These are phyloP conservation scores for Cryptosporidium muris DNA, from an alignment of 169 alveolate genomes.

Conservation along the genomic window DNA sequence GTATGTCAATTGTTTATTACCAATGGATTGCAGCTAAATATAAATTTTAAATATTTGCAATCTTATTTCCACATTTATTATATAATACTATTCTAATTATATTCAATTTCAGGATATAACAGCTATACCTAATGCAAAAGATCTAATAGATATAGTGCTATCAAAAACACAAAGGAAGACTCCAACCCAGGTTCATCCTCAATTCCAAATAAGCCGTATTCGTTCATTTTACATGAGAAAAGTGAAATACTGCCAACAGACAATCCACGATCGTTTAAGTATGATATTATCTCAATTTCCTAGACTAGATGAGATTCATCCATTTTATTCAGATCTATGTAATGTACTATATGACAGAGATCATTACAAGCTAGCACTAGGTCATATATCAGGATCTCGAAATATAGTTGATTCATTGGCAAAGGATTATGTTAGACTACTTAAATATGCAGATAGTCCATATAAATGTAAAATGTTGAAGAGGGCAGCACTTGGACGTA, in stretches of 20 bases:
- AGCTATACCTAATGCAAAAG: slow-evolving; percentile 91
- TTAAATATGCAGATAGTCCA: slow-evolving; percentile 96
- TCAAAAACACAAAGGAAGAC: slow-evolving; percentile 99
- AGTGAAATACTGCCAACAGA: slow-evolving; percentile 95
- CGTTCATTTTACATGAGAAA: slow-evolving; percentile 99
- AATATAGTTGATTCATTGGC: slow-evolving; percentile 92
- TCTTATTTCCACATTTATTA: neutral
- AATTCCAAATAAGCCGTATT: slow-evolving; percentile 96
- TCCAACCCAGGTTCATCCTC: slow-evolving; percentile 99
- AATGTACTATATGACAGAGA: slow-evolving; percentile 98
- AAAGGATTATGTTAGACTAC: slow-evolving; percentile 95
- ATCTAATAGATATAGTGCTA: slow-evolving; percentile 91
- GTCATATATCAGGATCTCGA: slow-evolving; percentile 94
- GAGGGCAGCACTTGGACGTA: slow-evolving; percentile 98
- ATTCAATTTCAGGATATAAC: slow-evolving; percentile 86
- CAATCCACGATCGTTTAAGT: slow-evolving; percentile 92
- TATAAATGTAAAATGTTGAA: slow-evolving; percentile 97
- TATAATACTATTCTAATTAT: neutral
- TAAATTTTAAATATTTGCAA: neutral
- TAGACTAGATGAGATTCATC: slow-evolving; percentile 97
- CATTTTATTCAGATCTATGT: slow-evolving; percentile 97
- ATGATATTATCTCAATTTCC: slow-evolving; percentile 95
- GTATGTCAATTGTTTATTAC: slow-evolving; percentile 7
- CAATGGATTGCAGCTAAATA: neutral
- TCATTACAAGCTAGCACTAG: slow-evolving; percentile 98